Conservation (phyloP, 2,329 filamentous ascomycete species). For the Venturia asperata region DNA sequence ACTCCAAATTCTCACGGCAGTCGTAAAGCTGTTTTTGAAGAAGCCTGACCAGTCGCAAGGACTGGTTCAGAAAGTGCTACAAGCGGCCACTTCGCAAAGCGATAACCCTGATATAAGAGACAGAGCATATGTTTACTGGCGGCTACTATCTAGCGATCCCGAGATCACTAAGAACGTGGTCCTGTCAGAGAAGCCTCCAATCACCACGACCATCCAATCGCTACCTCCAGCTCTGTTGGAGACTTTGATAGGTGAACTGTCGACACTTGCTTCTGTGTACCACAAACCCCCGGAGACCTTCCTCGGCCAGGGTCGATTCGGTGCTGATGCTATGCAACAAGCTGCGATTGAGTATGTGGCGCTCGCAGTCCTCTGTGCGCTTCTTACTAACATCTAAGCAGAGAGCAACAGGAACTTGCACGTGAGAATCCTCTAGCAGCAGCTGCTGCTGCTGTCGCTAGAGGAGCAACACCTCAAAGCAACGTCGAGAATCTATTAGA, state of each 20-base stretch:
- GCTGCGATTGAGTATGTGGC: conserved; percentile 72
- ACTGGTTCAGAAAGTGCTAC: conserved; percentile 88
- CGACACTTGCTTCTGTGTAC: conserved; percentile 92
- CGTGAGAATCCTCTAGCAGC: conserved; percentile 92
- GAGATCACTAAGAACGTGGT: conserved; percentile 89
- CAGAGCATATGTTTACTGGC: conserved; percentile 97
- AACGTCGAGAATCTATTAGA: conserved; percentile 94
- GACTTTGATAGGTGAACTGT: conserved; percentile 82
- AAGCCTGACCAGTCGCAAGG: conserved; percentile 87
- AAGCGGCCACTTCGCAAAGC: conserved; percentile 85
- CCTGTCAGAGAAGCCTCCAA: conserved; percentile 87
- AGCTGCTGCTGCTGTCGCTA: conserved; percentile 59
- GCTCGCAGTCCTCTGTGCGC: conserved; percentile 8
- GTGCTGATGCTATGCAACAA: conserved; percentile 87
- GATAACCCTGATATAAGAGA: conserved; percentile 98
- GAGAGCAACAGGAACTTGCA: conserved; percentile 83
- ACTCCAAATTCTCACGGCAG: conserved; percentile 91
- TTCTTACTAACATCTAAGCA: conserved; percentile 24
- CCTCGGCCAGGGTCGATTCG: conserved; percentile 87
- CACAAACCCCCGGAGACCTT: conserved; percentile 99
- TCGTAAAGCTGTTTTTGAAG: conserved; percentile 96
- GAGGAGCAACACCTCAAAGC: conserved; percentile 55
- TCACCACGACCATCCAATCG: conserved; percentile 87
- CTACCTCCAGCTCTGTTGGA: conserved; percentile 78
- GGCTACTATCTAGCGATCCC: conserved; percentile 83